Evolutionary conservation across 179 eudicot species (phyloP).

Genomic region (Silene noctiflora): DNA sequence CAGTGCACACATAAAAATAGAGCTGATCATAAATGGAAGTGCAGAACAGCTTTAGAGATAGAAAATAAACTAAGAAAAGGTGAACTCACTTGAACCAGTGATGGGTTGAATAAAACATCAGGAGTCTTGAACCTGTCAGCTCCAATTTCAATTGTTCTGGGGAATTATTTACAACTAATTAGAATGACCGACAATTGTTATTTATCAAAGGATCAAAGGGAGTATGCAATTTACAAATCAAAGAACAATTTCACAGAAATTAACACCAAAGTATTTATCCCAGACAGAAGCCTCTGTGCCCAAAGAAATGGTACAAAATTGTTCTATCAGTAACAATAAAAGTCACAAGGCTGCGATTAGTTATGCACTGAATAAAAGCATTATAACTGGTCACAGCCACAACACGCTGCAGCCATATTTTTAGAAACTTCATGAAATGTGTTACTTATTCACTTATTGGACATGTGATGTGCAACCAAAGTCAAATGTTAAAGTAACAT

Average conservation of each 20-base stretch:
- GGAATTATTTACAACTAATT: conserved; percentile 12
- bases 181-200: conserved; percentile 4
- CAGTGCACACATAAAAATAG: not conserved
- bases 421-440: no score
- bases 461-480: no score
- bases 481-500: no score
- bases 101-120: conserved; percentile 90
- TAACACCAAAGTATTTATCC: no score
- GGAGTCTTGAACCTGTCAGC: conserved; percentile 98
- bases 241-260: no score
- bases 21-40: not conserved
- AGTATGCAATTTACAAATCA: not conserved
- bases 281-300: no score
- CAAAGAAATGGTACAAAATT: no score
- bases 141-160: conserved; percentile 96
- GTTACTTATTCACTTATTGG: no score
- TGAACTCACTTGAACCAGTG: conserved; percentile 70
- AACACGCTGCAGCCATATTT: no score
- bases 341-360: not conserved
- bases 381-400: not conserved
- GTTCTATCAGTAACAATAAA: not conserved
- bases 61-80: not conserved
- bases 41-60: not conserved
- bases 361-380: not conserved
- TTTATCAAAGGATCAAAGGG: not conserved